Percentiles rank a stretch among this genome's conserved stretches.
Evolutionary conservation across 2,329 filamentous ascomycete genomes (phyloP).

Genomic region (Clonostachys sp.): DNA sequence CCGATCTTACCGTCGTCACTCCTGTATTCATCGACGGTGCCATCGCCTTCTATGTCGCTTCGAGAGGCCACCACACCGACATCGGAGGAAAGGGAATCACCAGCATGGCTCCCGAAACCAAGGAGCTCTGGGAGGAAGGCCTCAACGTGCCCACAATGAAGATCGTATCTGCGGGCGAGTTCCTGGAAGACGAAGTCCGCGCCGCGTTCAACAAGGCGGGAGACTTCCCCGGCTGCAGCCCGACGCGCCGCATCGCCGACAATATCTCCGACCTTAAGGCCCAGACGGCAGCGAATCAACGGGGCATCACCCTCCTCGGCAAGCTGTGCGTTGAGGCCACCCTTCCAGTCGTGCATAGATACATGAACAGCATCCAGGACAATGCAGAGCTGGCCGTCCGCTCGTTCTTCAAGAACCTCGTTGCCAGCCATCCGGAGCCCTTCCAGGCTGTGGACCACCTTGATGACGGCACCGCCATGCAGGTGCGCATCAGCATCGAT

Average conservation of each 20-base stretch:
- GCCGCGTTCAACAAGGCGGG: no score
- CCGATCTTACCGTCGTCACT: constrained; percentile 33
- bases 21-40: constrained; percentile 34
- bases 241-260: constrained; percentile 66
- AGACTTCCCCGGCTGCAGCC: constrained; percentile 33
- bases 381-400: constrained; percentile 76
- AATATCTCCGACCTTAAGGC: constrained; percentile 85
- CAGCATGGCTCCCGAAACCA: constrained; percentile 34
- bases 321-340: constrained; percentile 75
- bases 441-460: constrained; percentile 52
- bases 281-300: constrained; percentile 80
- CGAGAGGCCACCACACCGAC: constrained; percentile 30
- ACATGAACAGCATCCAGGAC: constrained; percentile 78
- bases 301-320: constrained; percentile 73
- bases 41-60: constrained; percentile 31
- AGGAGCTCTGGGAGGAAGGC: constrained; percentile 36
- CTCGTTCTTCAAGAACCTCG: constrained; percentile 35
- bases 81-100: constrained; percentile 29
- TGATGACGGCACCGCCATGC: constrained; percentile 80
- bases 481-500: constrained; percentile 70
- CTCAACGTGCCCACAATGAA: constrained; percentile 29
- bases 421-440: not conserved
- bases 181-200: constrained; percentile 18
- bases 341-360: constrained; percentile 66
- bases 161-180: constrained; percentile 25